Evolutionary conservation across 2,329 filamentous ascomycete species (phyloP).

Genomic region (Alternaria sp.): DNA sequence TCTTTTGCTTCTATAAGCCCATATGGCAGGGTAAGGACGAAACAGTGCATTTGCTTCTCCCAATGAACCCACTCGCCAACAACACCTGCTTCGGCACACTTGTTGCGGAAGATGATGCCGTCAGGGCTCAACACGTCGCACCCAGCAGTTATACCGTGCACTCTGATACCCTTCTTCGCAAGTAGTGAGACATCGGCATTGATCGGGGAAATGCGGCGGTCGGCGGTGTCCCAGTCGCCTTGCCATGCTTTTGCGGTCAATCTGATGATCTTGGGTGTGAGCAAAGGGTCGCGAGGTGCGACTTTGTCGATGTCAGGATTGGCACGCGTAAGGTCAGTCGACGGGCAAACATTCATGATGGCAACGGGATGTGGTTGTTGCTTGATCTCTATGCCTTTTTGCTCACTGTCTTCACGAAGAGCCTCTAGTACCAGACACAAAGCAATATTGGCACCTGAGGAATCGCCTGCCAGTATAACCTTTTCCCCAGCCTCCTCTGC

Average conservation of each 20-base stretch:
- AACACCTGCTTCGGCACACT: slow-evolving; percentile 54
- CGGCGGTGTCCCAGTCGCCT: slow-evolving; percentile 52
- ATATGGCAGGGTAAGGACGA: slow-evolving; percentile 61
- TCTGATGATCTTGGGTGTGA: slow-evolving; percentile 55
- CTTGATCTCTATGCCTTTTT: slow-evolving; percentile 12
- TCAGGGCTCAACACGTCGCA: slow-evolving; percentile 65
- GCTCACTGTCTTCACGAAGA: slow-evolving; percentile 44
- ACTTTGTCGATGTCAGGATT: slow-evolving; percentile 57
- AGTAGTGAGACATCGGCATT: slow-evolving; percentile 56
- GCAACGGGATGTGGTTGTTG: slow-evolving; percentile 43
- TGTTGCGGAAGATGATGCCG: slow-evolving; percentile 59
- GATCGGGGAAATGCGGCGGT: slow-evolving; percentile 61
- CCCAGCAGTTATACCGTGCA: slow-evolving; percentile 63
- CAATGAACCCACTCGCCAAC: slow-evolving; percentile 66
- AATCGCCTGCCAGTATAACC: slow-evolving; percentile 64
- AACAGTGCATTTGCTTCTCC: slow-evolving; percentile 69
- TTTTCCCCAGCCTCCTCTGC: slow-evolving; percentile 52
- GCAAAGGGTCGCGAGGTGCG: slow-evolving; percentile 57
- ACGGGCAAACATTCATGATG: slow-evolving; percentile 59
- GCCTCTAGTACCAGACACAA: slow-evolving; percentile 54
- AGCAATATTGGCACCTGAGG: slow-evolving; percentile 64
- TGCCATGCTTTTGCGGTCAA: slow-evolving; percentile 55
- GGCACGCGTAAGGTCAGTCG: slow-evolving; percentile 58
- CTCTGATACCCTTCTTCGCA: slow-evolving; percentile 53
- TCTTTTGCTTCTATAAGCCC: slow-evolving; percentile 59